These are phyloP conservation scores for Scleromitrula shiraiana DNA, from an alignment of 2,329 filamentous ascomycete genomes.

Conservation along the genomic window DNA sequence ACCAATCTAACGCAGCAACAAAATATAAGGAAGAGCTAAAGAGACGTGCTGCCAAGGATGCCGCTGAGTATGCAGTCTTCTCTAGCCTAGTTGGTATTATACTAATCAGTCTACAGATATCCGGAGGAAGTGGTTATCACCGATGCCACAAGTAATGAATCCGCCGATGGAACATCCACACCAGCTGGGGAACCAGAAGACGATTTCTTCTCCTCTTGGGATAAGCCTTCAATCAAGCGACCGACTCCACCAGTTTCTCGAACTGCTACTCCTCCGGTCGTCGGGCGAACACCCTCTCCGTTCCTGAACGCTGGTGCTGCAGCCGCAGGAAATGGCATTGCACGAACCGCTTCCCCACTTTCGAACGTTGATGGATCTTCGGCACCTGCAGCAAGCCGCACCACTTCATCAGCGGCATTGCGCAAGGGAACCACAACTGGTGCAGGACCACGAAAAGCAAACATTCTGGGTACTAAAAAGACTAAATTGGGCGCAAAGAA, in stretches of 20 bases:
- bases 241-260: constrained; percentile 2
- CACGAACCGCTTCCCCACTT: constrained; percentile 80
- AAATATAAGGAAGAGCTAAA: constrained; percentile 99
- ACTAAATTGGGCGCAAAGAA: constrained; percentile 90
- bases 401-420: constrained; percentile 72
- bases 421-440: constrained; percentile 60
- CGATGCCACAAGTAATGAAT: constrained; percentile 54
- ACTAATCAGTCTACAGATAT: constrained; percentile 47
- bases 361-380: constrained; percentile 48
- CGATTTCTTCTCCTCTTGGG: constrained; percentile 99
- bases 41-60: constrained; percentile 73
- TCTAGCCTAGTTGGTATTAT: not conserved
- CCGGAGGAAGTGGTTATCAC: constrained; percentile 80
- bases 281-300: constrained; percentile 78
- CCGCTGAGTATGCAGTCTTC: constrained; percentile 59
- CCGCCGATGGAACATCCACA: constrained; percentile 59
- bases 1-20: constrained; percentile 82
- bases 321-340: constrained; percentile 61
- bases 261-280: constrained; percentile 65
- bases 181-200: constrained; percentile 77
- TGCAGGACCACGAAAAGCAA: constrained; percentile 66
- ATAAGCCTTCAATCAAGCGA: constrained; percentile 58
- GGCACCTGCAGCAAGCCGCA: constrained; percentile 56
- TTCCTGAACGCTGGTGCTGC: constrained; percentile 67
- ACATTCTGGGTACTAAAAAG: constrained; percentile 82